A percentile compares a stretch with the other conserved stretches of the same genome.
phyloP scores from a whole-genome alignment of 2,329 filamentous ascomycete genomes.

The Colletotrichum agaves region DNA sequence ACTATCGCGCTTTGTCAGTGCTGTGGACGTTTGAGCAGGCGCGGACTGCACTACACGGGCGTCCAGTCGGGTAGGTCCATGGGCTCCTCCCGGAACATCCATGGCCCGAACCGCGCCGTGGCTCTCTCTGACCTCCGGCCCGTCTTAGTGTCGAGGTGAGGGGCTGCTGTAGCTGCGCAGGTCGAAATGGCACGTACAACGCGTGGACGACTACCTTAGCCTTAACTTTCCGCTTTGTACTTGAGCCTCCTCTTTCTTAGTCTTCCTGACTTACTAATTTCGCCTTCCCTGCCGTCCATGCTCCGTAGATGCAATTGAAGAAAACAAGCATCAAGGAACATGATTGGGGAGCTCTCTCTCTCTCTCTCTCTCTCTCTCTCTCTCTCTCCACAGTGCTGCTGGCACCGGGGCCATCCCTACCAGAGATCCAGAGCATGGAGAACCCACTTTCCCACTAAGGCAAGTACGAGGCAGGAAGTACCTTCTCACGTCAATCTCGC shows the following conservation, averaged over 20 bases:
- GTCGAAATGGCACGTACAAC: conserved; percentile 2
- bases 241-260: neutral
- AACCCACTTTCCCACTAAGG: conserved; percentile 12
- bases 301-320: conserved; percentile 15
- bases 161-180: neutral
- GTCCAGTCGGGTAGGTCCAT: too few relatives aligned
- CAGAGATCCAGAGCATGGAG: neutral
- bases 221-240: conserved; percentile 10
- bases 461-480: conserved; percentile 7
- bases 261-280: neutral
- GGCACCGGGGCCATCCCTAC: too few relatives aligned
- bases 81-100: conserved; percentile 29
- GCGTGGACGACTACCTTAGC: neutral
- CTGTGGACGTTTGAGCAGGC: neutral
- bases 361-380: too few relatives aligned
- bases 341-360: neutral
- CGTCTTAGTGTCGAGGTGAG: neutral
- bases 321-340: conserved; percentile 7
- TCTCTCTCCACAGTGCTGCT: too few relatives aligned
- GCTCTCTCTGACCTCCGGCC: neutral
- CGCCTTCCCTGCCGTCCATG: neutral
- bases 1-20: neutral
- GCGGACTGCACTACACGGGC: too few relatives aligned
- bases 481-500: neutral
- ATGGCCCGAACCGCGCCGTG: conserved; percentile 7